phyloP scores from a whole-genome alignment of 1,284 basidiomycete species.

The Puccinia horiana region DNA sequence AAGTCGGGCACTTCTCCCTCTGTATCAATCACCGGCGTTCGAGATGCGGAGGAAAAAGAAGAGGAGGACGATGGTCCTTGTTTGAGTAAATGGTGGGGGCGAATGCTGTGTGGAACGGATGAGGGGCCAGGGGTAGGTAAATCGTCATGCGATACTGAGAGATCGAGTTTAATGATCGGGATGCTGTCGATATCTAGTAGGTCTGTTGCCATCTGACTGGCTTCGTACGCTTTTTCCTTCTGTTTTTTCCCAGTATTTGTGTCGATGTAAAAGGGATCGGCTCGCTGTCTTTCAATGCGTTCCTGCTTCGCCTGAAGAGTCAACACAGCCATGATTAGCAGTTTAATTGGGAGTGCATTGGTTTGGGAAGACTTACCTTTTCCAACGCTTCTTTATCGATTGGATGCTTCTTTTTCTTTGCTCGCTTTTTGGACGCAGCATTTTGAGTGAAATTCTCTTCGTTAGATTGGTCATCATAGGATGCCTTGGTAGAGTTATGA shows the following conservation, averaged over 20 bases:
- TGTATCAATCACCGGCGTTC: conserved; percentile 55
- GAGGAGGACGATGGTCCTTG: neutral
- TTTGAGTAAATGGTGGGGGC: neutral
- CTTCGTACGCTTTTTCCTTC: neutral
- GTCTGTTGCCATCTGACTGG: conserved; percentile 46
- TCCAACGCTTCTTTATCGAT: conserved; percentile 29
- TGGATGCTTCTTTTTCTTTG: conserved; percentile 16
- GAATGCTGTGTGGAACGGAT: conserved; percentile 47
- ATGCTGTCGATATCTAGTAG: conserved; percentile 76
- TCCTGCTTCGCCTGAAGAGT: conserved; percentile 69
- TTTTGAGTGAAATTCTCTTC: neutral
- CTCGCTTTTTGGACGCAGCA: neutral
- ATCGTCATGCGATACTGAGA: conserved; percentile 52
- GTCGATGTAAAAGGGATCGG: conserved; percentile 84
- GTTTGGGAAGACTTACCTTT: neutral
- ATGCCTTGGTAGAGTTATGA: neutral
- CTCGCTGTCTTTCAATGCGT: conserved; percentile 70
- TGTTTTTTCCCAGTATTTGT: conserved; percentile 62
- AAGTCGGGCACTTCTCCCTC: conserved; percentile 54
- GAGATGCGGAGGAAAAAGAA: neutral
- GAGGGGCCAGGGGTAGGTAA: conserved; percentile 62
- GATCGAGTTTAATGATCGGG: conserved; percentile 76
- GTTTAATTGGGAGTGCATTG: neutral
- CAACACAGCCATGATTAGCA: neutral
- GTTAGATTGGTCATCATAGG: conserved; percentile 2